Conservation (phyloP, 257 asterid genomes). For the Striga asiatica region DNA sequence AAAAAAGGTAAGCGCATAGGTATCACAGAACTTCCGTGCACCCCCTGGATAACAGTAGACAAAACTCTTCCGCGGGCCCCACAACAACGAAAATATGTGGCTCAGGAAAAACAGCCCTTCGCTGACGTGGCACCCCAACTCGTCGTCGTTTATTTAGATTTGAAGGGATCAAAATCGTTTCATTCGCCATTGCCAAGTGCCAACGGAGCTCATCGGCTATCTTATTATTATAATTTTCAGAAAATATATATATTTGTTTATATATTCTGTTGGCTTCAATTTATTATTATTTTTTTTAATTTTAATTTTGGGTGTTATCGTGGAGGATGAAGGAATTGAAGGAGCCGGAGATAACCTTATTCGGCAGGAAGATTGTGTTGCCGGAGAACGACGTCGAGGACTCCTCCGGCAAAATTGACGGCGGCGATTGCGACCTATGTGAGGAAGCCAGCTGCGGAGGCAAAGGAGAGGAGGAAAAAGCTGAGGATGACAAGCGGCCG, state of each 20-base stretch:
- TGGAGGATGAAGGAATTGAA: constrained; percentile 20
- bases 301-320: not conserved
- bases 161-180: constrained; percentile 35
- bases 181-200: constrained; percentile 45
- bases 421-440: no score
- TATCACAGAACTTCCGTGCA: constrained; percentile 24
- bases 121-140: constrained; percentile 52
- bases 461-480: constrained; percentile 19
- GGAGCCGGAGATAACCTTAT: constrained; percentile 54
- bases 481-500: constrained; percentile 18
- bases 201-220: constrained; percentile 36
- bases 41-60: constrained; percentile 17
- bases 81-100: constrained; percentile 49
- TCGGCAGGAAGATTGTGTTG: constrained; percentile 57
- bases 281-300: constrained; percentile 2
- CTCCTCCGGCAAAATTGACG: not conserved
- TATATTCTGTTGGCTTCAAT: not conserved
- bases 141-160: constrained; percentile 20
- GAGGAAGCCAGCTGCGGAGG: constrained; percentile 7
- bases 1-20: no score
- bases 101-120: constrained; percentile 30
- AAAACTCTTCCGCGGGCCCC: constrained; percentile 20
- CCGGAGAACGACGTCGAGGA: constrained; percentile 34
- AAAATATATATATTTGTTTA: constrained; percentile 3
- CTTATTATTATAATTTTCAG: no score